Percentiles rank a stretch among this genome's conserved stretches.
Conservation (phyloP, 2,329 filamentous ascomycete genomes). For the Cladophialophora chaetospira region DNA sequence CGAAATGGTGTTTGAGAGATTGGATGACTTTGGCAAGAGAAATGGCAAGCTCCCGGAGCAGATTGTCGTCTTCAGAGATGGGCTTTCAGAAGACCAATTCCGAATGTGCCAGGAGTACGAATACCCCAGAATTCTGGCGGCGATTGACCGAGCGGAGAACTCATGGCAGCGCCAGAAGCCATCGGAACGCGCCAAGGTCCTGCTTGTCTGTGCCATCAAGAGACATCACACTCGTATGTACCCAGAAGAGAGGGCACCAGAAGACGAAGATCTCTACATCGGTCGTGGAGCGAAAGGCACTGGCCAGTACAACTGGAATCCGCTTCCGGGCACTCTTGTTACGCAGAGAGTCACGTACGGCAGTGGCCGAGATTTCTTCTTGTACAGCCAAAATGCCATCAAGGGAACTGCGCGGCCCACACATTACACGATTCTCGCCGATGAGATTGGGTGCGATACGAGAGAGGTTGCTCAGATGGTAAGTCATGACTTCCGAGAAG, state of each 20-base stretch:
- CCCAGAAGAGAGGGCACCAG: too few species aligned
- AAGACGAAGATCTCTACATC: too few species aligned
- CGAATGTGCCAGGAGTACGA: conserved; percentile 67
- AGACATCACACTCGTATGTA: conserved; percentile 88
- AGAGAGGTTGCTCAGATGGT: conserved; percentile 67
- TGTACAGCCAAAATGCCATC: conserved; percentile 77
- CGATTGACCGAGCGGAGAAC: background rate
- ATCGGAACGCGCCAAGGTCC: conserved; percentile 59
- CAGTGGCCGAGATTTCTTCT: conserved; percentile 78
- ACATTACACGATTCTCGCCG: conserved; percentile 74
- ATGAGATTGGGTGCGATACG: conserved; percentile 57
- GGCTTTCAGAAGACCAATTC: conserved; percentile 86
- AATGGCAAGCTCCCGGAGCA: conserved; percentile 60
- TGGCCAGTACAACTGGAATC: conserved; percentile 51
- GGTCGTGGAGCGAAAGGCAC: background rate
- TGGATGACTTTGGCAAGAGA: conserved; percentile 61
- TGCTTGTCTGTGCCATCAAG: conserved; percentile 81
- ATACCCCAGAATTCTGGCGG: conserved; percentile 46
- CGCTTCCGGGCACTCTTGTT: conserved; percentile 75
- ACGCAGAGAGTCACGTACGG: conserved; percentile 79
- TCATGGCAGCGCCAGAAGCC: conserved; percentile 44
- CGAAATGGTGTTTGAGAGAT: conserved; percentile 63
- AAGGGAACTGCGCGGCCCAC: conserved; percentile 82
- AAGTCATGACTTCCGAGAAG: too few species aligned
- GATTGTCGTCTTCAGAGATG: conserved; percentile 83